Base-by-base conservation (phyloP, 345 rosid genomes). In the Xanthoceras sorbifolium region DNA sequence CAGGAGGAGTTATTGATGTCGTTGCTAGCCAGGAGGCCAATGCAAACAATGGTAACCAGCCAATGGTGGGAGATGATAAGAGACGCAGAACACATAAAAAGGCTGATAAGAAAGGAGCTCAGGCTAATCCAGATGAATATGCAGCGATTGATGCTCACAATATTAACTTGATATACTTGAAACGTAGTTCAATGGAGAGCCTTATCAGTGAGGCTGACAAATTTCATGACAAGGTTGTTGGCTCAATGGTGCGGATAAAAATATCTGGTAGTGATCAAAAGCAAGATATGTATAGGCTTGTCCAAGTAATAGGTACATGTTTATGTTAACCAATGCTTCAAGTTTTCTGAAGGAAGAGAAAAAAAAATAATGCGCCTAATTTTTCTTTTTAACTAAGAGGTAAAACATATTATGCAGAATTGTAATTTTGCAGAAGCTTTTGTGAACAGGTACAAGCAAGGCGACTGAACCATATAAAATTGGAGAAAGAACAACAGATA, bases 121-220 rank as follows among this genome's bases (percentile, higher is more conserved):
- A 66, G 52, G 73, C 73, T 42, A 82, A 84, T 77, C 86, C 78
- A 38, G 86, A 88, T 76, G 97, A 89, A 62, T 89, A 80, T 84
- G 98, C 99, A 69, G 97, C 95, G 23, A 84, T 92, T 80, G 97
- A 96, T 86, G 85, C 83, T 79, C 97, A 96, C 81, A 96, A 96
- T 74, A 85, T 92, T 77, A 86, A 83, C 75, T 82, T 96, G 85
- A 78, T 96, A 60, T 96, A 86, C 84, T 75, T 96, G 80, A 90
- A 83, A 78, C 97, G 91, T 67, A 77, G 77, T 83, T 87, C 84
- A 82, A 70, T 93, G 78, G 97, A 90, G 84, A 89, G 74, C 67
- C 82, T 96, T 64, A 75, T 96, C 64, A 89, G 82, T 80, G 97
- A 92, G 82, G 63, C 84, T 73, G 87, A 87, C 83, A 92, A 81